Conservation (phyloP, 495 filamentous ascomycete genomes). For the Staphylotrichum longicolle region DNA sequence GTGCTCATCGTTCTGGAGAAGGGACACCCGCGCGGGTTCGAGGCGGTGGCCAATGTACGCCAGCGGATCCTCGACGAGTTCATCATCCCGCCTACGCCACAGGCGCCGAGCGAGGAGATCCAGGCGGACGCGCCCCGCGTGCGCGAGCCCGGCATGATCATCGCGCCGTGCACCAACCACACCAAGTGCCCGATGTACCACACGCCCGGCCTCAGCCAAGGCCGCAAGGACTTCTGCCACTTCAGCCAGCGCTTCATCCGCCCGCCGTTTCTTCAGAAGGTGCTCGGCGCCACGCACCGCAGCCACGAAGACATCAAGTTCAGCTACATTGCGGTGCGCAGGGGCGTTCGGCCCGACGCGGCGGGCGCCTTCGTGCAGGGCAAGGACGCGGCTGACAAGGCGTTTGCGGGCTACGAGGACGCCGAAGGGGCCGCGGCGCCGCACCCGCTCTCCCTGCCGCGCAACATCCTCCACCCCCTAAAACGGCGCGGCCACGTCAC, state of each 20-base stretch:
- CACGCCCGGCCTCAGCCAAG: slow-evolving; percentile 59
- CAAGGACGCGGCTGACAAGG: slow-evolving; percentile 32
- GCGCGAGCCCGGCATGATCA: slow-evolving; percentile 78
- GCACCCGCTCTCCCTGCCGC: slow-evolving; percentile 69
- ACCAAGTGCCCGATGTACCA: slow-evolving; percentile 83
- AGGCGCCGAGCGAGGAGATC: slow-evolving; percentile 31
- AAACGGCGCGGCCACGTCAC: slow-evolving; percentile 86
- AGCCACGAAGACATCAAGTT: slow-evolving; percentile 91
- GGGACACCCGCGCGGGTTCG: slow-evolving; percentile 85
- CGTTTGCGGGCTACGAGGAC: slow-evolving; percentile 45
- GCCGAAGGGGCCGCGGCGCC: slow-evolving; percentile 29
- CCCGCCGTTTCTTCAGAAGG: slow-evolving; percentile 74
- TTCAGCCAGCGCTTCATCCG: slow-evolving; percentile 87
- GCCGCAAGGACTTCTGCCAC: slow-evolving; percentile 85
- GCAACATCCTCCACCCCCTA: slow-evolving; percentile 72
- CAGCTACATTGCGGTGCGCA: slow-evolving; percentile 84
- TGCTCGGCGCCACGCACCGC: slow-evolving; percentile 62
- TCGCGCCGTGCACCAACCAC: slow-evolving; percentile 96
- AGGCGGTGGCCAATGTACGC: slow-evolving; percentile 81
- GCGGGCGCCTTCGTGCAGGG: slow-evolving; percentile 21
- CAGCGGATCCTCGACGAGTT: slow-evolving; percentile 71
- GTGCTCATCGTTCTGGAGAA: slow-evolving; percentile 89
- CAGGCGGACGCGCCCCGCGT: slow-evolving; percentile 28
- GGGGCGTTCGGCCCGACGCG: slow-evolving; percentile 48
- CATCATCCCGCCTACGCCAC: slow-evolving; percentile 63